These are phyloP conservation scores for Themeda triandra DNA, from an alignment of 176 grass and related monocot species.

Conservation along the genomic window DNA sequence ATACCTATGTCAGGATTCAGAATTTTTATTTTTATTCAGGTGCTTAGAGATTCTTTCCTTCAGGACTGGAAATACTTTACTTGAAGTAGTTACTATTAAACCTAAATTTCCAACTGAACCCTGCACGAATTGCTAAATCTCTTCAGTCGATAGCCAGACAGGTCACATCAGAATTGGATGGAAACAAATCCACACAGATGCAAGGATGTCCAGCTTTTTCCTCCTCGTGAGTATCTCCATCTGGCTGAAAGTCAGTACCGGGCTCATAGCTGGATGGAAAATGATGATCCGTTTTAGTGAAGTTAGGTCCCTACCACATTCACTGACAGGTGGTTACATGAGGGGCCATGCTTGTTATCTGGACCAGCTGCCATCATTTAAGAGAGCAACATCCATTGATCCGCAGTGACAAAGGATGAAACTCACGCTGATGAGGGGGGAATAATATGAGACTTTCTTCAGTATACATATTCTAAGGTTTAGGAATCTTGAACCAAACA, in stretches of 20 bases:
- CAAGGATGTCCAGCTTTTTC: neutral
- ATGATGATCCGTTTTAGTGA: neutral
- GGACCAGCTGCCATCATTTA: conserved; percentile 9
- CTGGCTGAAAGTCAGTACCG: conserved; percentile 8
- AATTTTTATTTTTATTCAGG: neutral
- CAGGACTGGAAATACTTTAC: conserved; percentile 5
- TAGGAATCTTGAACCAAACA: neutral
- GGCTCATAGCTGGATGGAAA: conserved; percentile 32
- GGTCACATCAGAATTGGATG: conserved; percentile 26
- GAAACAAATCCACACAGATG: conserved; percentile 1
- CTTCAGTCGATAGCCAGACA: neutral
- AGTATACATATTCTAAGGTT: no score
- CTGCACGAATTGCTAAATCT: neutral
- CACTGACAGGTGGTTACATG: conserved; percentile 21
- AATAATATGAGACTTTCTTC: neutral
- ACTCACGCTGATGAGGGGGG: neutral
- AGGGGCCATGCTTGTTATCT: conserved; percentile 20
- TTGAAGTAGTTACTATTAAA: neutral
- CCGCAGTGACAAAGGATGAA: neutral
- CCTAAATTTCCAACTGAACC: neutral
- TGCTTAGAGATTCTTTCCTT: neutral
- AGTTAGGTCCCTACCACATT: conserved; percentile 7
- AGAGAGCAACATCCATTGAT: conserved; percentile 6
- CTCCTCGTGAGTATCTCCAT: conserved; percentile 27
- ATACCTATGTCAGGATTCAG: neutral